Evolutionary conservation across 2,329 filamentous ascomycete species (phyloP).

Genomic region (Exophiala alcalophila): DNA sequence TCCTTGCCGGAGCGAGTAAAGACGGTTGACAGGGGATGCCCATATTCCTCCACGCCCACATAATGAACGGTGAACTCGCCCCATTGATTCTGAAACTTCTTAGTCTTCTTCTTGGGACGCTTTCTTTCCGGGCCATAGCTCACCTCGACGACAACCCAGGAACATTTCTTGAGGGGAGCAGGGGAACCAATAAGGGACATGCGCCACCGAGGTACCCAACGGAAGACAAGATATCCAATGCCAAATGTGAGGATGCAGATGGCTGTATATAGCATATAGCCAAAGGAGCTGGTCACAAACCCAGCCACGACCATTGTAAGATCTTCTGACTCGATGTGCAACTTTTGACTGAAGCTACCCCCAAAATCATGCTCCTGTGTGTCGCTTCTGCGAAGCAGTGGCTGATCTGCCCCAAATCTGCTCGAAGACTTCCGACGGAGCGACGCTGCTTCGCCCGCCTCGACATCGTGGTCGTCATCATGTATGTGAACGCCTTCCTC

Average conservation of each 20-base stretch:
- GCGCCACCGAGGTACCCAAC: conserved; percentile 88
- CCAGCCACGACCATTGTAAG: conserved; percentile 90
- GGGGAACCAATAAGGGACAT: conserved; percentile 70
- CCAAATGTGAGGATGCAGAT: conserved; percentile 73
- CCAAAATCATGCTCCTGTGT: conserved; percentile 59
- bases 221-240: conserved; percentile 75
- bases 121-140: conserved; percentile 34
- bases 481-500: conserved; percentile 42
- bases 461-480: conserved; percentile 41
- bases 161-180: conserved; percentile 67
- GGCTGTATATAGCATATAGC: conserved; percentile 65
- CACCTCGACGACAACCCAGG: conserved; percentile 89
- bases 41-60: conserved; percentile 59
- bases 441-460: conserved; percentile 36
- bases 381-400: conserved; percentile 70
- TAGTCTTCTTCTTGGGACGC: conserved; percentile 32
- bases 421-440: conserved; percentile 38
- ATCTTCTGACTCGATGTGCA: conserved; percentile 91
- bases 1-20: conserved; percentile 53
- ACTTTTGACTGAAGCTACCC: conserved; percentile 75
- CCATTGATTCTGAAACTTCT: conserved; percentile 74
- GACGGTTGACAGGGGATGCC: conserved; percentile 61
- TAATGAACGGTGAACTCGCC: conserved; percentile 79
- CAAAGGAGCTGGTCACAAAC: conserved; percentile 72
- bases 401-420: conserved; percentile 51